Evolutionary conservation across 2,329 filamentous ascomycete species (phyloP).

Genomic region (Colletotrichum euphorbiae): DNA sequence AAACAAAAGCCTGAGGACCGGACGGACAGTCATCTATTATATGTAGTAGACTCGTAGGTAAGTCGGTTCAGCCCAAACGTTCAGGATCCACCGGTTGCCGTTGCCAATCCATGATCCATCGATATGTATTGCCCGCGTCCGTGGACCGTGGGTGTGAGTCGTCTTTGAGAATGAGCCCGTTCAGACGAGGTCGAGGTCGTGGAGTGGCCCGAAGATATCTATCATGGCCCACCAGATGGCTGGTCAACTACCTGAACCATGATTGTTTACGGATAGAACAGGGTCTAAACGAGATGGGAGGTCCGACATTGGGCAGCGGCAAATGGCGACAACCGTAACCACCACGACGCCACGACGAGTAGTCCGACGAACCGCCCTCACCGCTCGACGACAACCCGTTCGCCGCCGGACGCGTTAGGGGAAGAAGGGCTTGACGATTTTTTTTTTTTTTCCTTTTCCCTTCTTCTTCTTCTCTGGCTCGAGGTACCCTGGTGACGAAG

Average conservation of each 20-base stretch:
- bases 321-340: constrained; percentile 20
- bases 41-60: constrained; percentile 1
- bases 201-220: constrained; percentile 29
- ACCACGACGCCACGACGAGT: not conserved
- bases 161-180: constrained; percentile 5
- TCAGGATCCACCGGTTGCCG: constrained; percentile 20
- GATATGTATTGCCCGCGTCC: no score
- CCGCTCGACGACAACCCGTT: not conserved
- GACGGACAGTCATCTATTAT: constrained; percentile 29
- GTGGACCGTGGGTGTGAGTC: no score
- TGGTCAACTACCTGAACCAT: constrained; percentile 33
- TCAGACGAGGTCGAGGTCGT: not conserved
- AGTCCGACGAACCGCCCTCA: not conserved
- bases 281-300: constrained; percentile 18
- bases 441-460: not conserved
- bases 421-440: constrained; percentile 17
- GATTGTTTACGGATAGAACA: constrained; percentile 7
- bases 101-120: constrained; percentile 16
- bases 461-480: not conserved
- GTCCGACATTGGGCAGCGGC: constrained; percentile 33
- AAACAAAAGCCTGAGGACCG: constrained; percentile 15
- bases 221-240: constrained; percentile 31
- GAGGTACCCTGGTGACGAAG: constrained; percentile 16
- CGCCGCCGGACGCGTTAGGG: constrained; percentile 35
- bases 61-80: constrained; percentile 5